Conservation (phyloP, 345 rosid genomes). For the Eutrema heterophyllum region DNA sequence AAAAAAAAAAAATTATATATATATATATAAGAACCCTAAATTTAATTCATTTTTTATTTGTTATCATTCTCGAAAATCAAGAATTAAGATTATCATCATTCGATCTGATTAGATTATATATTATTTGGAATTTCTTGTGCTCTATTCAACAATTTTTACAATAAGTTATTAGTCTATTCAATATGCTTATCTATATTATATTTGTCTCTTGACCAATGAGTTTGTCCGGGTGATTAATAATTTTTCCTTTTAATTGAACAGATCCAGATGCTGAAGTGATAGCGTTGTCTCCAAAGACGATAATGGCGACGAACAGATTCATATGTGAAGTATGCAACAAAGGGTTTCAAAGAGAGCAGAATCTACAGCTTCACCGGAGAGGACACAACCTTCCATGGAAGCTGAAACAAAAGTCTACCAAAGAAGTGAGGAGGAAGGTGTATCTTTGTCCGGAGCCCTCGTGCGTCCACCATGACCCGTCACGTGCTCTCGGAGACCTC, state of each 20-base stretch:
- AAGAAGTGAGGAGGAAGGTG: conserved; percentile 67
- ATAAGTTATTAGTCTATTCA: not conserved
- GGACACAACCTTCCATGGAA: conserved; percentile 90
- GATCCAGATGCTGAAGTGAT: conserved; percentile 90
- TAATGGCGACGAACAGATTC: conserved; percentile 81
- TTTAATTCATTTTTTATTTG: not conserved
- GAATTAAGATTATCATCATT: not conserved
- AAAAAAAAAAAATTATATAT: too few relatives aligned
- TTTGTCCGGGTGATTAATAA: not conserved
- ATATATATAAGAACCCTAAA: conserved; percentile 17
- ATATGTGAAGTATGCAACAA: conserved; percentile 81
- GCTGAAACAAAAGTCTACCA: conserved; percentile 64
- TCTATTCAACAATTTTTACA: not conserved
- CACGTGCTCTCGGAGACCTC: conserved; percentile 78
- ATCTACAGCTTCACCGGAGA: conserved; percentile 77
- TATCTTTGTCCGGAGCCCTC: conserved; percentile 80
- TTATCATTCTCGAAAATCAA: not conserved
- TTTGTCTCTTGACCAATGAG: not conserved
- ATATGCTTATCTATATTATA: not conserved
- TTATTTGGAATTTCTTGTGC: not conserved
- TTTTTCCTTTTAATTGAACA: conserved; percentile 11
- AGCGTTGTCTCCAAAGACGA: conserved; percentile 75
- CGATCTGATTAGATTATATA: not conserved
- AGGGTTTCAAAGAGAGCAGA: conserved; percentile 82
- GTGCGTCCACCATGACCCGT: conserved; percentile 81